phyloP scores from a whole-genome alignment of 129 eudicot species.

The Scalesia atractyloides region DNA sequence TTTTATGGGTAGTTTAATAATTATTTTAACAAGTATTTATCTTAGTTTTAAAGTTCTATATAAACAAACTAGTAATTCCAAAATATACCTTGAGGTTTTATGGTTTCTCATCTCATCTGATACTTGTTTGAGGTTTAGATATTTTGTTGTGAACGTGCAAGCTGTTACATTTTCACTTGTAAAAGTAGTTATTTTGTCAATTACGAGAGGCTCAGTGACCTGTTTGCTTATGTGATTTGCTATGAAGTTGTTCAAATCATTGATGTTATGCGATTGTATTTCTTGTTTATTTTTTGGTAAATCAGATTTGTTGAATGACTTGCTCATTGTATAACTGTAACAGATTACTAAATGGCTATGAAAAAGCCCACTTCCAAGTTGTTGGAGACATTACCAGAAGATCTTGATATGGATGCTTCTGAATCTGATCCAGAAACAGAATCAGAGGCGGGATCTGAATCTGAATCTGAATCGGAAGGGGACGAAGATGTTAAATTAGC shows the following conservation, averaged over 20 bases:
- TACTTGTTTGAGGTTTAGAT: neutral
- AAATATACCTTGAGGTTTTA: neutral
- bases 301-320: neutral
- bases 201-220: neutral
- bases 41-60: too few relatives aligned
- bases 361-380: slow-evolving; percentile 7
- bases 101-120: neutral
- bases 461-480: slow-evolving; percentile 61
- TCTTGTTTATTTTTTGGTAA: neutral
- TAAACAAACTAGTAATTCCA: too few relatives aligned
- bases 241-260: neutral
- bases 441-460: slow-evolving; percentile 40
- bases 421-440: slow-evolving; percentile 36
- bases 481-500: slow-evolving; percentile 54
- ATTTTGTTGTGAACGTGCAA: neutral
- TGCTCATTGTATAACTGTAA: neutral
- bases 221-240: neutral
- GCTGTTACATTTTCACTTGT: neutral
- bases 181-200: neutral
- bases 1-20: too few relatives aligned
- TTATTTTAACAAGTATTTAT: too few relatives aligned
- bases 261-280: neutral
- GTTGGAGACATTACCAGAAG: slow-evolving; percentile 29
- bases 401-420: slow-evolving; percentile 36
- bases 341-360: slow-evolving; percentile 38